These are phyloP conservation scores for Raffaelea arxii DNA, from an alignment of 2,329 filamentous ascomycete genomes.

Conservation along the genomic window DNA sequence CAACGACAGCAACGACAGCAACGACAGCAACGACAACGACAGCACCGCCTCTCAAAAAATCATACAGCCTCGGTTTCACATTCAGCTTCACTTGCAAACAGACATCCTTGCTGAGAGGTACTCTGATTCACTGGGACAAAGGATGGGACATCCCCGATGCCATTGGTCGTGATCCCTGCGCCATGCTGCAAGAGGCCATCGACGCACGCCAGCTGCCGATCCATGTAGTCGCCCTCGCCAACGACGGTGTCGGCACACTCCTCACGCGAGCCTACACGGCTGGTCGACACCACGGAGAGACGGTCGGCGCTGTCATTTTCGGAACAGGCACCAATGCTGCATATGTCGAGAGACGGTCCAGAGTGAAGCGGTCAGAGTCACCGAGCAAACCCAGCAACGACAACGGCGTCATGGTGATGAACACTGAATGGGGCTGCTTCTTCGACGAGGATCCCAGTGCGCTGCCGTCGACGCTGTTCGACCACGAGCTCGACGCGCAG, in stretches of 20 bases:
- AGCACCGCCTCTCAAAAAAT: constrained; percentile 50
- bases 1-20: too few species aligned
- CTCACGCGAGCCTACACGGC: constrained; percentile 88
- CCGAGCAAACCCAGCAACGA: constrained; percentile 51
- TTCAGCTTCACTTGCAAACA: constrained; percentile 97
- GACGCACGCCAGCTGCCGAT: constrained; percentile 78
- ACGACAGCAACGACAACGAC: too few species aligned
- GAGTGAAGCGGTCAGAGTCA: constrained; percentile 35
- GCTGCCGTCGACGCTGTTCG: constrained; percentile 75
- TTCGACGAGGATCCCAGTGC: constrained; percentile 89
- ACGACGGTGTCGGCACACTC: constrained; percentile 93
- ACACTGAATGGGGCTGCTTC: constrained; percentile 96
- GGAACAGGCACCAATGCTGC: constrained; percentile 95
- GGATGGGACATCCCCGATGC: constrained; percentile 92
- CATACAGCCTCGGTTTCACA: constrained; percentile 90
- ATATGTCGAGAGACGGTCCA: constrained; percentile 85
- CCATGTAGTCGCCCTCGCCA: constrained; percentile 90
- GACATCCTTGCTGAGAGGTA: constrained; percentile 84
- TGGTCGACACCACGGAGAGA: constrained; percentile 44
- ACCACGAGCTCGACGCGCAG: constrained; percentile 63
- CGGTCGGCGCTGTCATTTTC: constrained; percentile 80
- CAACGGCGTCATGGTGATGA: constrained; percentile 91
- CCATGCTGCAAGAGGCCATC: constrained; percentile 77
- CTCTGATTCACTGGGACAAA: constrained; percentile 93
- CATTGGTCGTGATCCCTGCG: constrained; percentile 86